Evolutionary conservation across 2,329 filamentous ascomycete genomes (phyloP).

Genomic region (Stemphylium lycopersici): DNA sequence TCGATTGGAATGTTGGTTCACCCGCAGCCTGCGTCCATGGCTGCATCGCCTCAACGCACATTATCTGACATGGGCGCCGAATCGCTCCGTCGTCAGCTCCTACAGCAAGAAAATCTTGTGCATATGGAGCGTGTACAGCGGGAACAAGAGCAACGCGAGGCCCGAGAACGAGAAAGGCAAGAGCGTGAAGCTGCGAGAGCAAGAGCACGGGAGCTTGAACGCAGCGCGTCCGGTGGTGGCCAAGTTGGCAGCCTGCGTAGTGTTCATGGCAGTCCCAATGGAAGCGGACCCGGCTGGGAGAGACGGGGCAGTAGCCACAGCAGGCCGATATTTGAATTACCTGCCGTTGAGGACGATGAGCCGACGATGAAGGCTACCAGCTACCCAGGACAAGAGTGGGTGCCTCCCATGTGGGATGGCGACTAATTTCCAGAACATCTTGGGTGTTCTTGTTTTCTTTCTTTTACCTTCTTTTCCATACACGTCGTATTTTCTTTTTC

Average conservation of each 20-base stretch:
- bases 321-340: slow-evolving; percentile 41
- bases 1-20: slow-evolving; percentile 46
- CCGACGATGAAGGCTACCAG: slow-evolving; percentile 69
- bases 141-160: slow-evolving; percentile 35
- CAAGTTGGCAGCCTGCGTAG: slow-evolving; percentile 42
- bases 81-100: slow-evolving; percentile 42
- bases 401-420: slow-evolving; percentile 54
- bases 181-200: slow-evolving; percentile 41
- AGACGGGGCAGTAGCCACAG: slow-evolving; percentile 27
- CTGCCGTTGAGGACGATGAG: slow-evolving; percentile 53
- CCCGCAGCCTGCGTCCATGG: slow-evolving; percentile 48
- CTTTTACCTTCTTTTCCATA: background rate
- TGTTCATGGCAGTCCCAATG: slow-evolving; percentile 35
- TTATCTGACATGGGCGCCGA: slow-evolving; percentile 47
- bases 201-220: slow-evolving; percentile 43
- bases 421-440: slow-evolving; percentile 14
- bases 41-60: slow-evolving; percentile 46
- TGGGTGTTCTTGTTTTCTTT: background rate
- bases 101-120: slow-evolving; percentile 42
- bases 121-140: slow-evolving; percentile 41
- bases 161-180: slow-evolving; percentile 31
- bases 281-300: slow-evolving; percentile 36
- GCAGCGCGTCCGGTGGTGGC: slow-evolving; percentile 41
- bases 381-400: slow-evolving; percentile 76
- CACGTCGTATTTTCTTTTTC: background rate